phyloP scores from a whole-genome alignment of 352 stramenopile genomes.

The Thalassiosira mediterranea region DNA sequence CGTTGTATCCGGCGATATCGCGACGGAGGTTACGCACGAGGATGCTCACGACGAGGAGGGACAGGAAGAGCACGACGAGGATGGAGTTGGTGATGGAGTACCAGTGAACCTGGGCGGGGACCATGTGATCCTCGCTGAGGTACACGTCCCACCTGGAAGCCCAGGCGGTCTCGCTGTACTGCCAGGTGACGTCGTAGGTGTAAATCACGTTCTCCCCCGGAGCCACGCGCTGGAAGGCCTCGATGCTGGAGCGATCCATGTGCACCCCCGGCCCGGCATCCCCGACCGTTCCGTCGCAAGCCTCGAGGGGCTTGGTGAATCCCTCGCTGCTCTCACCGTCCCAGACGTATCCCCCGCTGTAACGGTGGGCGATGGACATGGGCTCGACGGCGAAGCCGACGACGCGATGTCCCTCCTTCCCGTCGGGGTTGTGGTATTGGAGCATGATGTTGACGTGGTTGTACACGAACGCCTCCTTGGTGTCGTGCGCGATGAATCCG shows the following conservation, averaged over 20 bases:
- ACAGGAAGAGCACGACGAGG: conserved; percentile 99
- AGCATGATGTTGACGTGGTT: conserved; percentile 97
- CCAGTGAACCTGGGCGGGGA: conserved; percentile 93
- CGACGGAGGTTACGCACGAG: conserved; percentile 98
- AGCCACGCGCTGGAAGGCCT: conserved; percentile 27
- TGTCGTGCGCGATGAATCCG: conserved; percentile 87
- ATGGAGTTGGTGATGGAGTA: conserved; percentile 99
- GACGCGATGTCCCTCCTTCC: conserved; percentile 84
- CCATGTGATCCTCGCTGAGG: conserved; percentile 89
- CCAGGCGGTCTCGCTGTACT: conserved; percentile 94
- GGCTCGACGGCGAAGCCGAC: conserved; percentile 96
- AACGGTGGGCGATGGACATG: conserved; percentile 92
- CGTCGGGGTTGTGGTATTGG: conserved; percentile 82
- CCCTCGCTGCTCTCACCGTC: conserved; percentile 26
- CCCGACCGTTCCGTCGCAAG: conserved; percentile 12
- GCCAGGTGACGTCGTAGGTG: conserved; percentile 98
- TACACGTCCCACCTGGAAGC: conserved; percentile 99
- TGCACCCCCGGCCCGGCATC: conserved; percentile 16
- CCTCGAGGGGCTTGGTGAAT: conserved; percentile 36
- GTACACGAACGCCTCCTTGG: conserved; percentile 93
- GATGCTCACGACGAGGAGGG: conserved; percentile 99
- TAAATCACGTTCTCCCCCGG: conserved; percentile 89
- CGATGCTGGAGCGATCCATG: conserved; percentile 43
- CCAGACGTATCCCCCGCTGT: conserved; percentile 25
- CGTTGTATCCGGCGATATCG: conserved; percentile 92